Evolutionary conservation across 331 rosid species (phyloP).

Genomic region (Stylosanthes scabra): DNA sequence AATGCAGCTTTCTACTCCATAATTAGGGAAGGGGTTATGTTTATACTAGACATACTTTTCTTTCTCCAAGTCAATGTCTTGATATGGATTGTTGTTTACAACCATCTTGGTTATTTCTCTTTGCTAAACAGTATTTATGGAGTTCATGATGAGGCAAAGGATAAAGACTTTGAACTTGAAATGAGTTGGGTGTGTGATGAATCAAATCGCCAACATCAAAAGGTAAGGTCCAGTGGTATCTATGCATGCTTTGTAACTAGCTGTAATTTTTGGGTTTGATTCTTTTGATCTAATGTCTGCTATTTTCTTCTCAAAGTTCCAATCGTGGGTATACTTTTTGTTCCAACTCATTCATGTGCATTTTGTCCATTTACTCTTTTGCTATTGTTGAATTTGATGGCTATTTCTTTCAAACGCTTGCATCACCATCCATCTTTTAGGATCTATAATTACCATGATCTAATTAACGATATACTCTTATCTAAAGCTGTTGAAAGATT

Average conservation of each 20-base stretch:
- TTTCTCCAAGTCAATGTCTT: constrained; percentile 6
- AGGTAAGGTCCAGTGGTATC: constrained; percentile 51
- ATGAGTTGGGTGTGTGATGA: constrained; percentile 99
- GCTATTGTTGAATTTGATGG: not conserved
- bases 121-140: constrained; percentile 77
- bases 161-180: constrained; percentile 94
- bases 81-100: constrained; percentile 9
- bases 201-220: constrained; percentile 89
- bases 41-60: not conserved
- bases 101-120: not conserved
- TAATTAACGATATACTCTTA: not conserved
- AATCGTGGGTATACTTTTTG: no score
- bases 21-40: not conserved
- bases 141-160: constrained; percentile 98
- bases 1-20: not conserved
- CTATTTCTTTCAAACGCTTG: not conserved
- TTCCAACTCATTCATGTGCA: no score
- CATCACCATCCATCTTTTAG: not conserved
- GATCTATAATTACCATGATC: not conserved
- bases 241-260: not conserved
- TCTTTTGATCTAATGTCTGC: not conserved
- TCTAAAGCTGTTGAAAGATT: not conserved
- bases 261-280: not conserved
- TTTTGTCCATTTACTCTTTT: not conserved
- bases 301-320: not conserved